These are phyloP conservation scores for Alternaria sp. DNA, from an alignment of 2,329 filamentous ascomycete species.

Conservation along the genomic window DNA sequence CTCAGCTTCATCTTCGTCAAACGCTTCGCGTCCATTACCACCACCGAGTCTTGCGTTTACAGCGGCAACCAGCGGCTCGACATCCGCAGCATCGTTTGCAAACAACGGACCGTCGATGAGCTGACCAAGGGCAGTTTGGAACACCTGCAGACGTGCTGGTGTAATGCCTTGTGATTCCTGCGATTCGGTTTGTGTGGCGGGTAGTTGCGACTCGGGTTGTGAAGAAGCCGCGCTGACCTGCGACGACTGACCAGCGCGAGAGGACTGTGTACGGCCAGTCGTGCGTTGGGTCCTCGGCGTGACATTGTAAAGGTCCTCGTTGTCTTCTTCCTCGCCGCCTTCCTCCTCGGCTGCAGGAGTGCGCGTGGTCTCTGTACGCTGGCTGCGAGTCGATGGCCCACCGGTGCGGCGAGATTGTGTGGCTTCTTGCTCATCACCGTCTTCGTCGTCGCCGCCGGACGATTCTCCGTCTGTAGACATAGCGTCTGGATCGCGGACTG, in stretches of 20 bases:
- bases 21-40: conserved; percentile 63
- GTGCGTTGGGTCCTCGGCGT: conserved; percentile 58
- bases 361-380: conserved; percentile 29
- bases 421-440: conserved; percentile 54
- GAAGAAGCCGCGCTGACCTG: conserved; percentile 81
- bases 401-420: conserved; percentile 47
- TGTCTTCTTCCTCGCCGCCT: conserved; percentile 59
- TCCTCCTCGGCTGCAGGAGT: conserved; percentile 46
- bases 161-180: conserved; percentile 59
- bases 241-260: conserved; percentile 50
- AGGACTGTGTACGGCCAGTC: conserved; percentile 38
- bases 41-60: conserved; percentile 76
- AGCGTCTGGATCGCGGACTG: conserved; percentile 64
- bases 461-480: conserved; percentile 64
- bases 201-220: conserved; percentile 73
- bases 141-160: conserved; percentile 69
- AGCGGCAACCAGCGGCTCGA: conserved; percentile 75
- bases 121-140: conserved; percentile 82
- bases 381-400: conserved; percentile 44
- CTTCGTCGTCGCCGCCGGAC: conserved; percentile 66
- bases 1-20: conserved; percentile 74
- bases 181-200: conserved; percentile 58
- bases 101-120: conserved; percentile 85
- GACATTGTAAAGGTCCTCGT: conserved; percentile 61
- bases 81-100: conserved; percentile 79